phyloP scores from a whole-genome alignment of 2,329 filamentous ascomycete genomes.

The Biscogniauxia sp. region DNA sequence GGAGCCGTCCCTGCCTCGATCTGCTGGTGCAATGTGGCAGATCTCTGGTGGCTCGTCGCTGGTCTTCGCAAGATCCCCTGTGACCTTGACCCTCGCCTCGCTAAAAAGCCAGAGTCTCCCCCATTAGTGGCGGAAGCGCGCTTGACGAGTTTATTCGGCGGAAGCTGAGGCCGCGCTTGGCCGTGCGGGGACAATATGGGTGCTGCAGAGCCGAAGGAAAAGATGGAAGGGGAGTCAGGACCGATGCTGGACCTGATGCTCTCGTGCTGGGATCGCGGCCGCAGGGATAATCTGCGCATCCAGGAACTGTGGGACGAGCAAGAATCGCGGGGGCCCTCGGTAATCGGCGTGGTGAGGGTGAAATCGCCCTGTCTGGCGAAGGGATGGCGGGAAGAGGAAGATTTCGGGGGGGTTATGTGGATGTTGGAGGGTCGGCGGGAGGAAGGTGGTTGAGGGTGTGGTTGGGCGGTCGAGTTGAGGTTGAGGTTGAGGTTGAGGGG shows the following conservation, averaged over 20 bases:
- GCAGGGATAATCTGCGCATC: constrained; percentile 68
- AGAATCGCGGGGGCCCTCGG: constrained; percentile 53
- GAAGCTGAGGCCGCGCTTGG: constrained; percentile 42
- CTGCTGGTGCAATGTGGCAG: constrained; percentile 62
- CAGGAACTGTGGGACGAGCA: constrained; percentile 65
- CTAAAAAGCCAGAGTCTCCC: constrained; percentile 40
- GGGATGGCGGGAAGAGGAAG: constrained; percentile 42
- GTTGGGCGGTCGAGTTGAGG: constrained; percentile 3
- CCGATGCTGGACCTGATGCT: constrained; percentile 64
- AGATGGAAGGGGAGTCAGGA: constrained; percentile 64
- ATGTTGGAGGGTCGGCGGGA: constrained; percentile 26
- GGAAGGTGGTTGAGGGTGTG: constrained; percentile 27
- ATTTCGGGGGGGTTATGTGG: constrained; percentile 42
- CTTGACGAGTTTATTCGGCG: constrained; percentile 77
- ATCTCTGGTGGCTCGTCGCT: constrained; percentile 76
- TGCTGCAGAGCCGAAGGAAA: constrained; percentile 64
- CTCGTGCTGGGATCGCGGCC: constrained; percentile 62
- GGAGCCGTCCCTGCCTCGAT: constrained; percentile 25
- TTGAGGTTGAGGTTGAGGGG: constrained; percentile 26
- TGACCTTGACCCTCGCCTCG: constrained; percentile 52
- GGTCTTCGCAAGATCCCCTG: constrained; percentile 68
- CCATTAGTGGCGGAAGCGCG: constrained; percentile 58
- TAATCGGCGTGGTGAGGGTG: constrained; percentile 25
- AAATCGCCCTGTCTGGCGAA: constrained; percentile 34
- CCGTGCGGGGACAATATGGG: constrained; percentile 54